Base-by-base conservation (phyloP, 2,329 filamentous ascomycete genomes). In the Colletotrichum sublineola region DNA sequence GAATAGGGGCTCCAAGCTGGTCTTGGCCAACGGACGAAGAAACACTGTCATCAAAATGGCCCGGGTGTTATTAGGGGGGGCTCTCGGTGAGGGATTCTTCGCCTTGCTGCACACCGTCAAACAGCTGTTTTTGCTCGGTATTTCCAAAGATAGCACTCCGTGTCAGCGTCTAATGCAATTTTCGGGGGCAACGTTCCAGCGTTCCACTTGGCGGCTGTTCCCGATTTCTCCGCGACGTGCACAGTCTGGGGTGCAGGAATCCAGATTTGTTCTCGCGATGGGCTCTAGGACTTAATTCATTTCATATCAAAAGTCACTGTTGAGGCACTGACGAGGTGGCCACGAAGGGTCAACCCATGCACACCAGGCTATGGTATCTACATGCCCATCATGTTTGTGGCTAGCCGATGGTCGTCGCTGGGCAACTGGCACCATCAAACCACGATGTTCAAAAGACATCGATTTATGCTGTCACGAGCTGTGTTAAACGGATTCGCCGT, bases 191-290 rank as follows among this genome's bases (percentile, higher is more conserved):
- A 56, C 5, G 3, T 20, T 29, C 12, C 33, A 24, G 36, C 42
- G 68, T 71, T 67, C 56, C 60, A 61, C 63, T 36, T 33, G n/a
- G 31, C 60, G n/a, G 38, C 18, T 50, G 38, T 58, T 64, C 60
- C 65, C 44, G 58, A 63, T 40, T 31, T 14, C 50, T 29, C 68
- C 50, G 61, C 48, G 42, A 67, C 46, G 48, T 48, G 4, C 50
- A 50, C 42, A 48, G 50, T 63, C 68, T 29, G 48, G 57, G 64
- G 52, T 68, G 40, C 40, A 62, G 62, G 55, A 61, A 66, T 61
- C 15, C 31, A 55, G 29, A 11, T 29, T 6, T 62, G 46, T n/a
- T 64, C 18, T n/a, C 52, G 8, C 31, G 36, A 46, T 38, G 38
- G 2, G 12, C 20, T 18, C 33, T 46, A 5, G 50, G 18, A 29